Evolutionary conservation across 305 asterid species (phyloP).

Genomic region (Fraxinus velutina): DNA sequence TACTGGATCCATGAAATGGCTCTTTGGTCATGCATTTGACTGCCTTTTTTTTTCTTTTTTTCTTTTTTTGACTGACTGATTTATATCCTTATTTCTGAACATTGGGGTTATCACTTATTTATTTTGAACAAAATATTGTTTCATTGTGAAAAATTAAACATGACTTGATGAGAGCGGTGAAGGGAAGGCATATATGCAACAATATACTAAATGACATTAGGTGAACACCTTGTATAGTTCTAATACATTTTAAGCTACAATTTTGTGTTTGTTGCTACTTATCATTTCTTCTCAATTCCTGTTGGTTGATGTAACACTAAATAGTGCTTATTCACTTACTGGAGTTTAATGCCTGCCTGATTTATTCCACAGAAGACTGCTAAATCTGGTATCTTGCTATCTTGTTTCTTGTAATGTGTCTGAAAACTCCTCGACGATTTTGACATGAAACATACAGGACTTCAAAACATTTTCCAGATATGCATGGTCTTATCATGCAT

Average conservation of each 20-base stretch:
- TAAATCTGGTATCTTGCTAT: conserved; percentile 25
- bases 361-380: conserved; percentile 16
- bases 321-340: background rate
- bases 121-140: background rate
- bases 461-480: conserved; percentile 69
- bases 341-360: conserved; percentile 5
- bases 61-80: background rate
- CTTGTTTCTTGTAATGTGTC: conserved; percentile 32
- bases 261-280: background rate
- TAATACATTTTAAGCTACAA: background rate
- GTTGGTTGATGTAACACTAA: conserved; percentile 10
- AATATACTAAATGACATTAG: background rate
- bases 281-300: background rate
- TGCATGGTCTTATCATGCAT: conserved; percentile 84
- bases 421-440: conserved; percentile 50
- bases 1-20: background rate
- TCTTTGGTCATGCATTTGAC: background rate
- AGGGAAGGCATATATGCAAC: background rate
- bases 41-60: background rate
- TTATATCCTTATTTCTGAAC: conserved; percentile 1
- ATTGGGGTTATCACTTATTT: background rate
- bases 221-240: background rate
- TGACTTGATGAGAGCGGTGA: conserved; percentile 13
- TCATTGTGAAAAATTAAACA: conserved; percentile 8
- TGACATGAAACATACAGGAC: conserved; percentile 77